Evolutionary conservation across 2,329 filamentous ascomycete species (phyloP), one percentile per base, ranked within the genome.

Genomic region (Coniochaeta sp.): DNA sequence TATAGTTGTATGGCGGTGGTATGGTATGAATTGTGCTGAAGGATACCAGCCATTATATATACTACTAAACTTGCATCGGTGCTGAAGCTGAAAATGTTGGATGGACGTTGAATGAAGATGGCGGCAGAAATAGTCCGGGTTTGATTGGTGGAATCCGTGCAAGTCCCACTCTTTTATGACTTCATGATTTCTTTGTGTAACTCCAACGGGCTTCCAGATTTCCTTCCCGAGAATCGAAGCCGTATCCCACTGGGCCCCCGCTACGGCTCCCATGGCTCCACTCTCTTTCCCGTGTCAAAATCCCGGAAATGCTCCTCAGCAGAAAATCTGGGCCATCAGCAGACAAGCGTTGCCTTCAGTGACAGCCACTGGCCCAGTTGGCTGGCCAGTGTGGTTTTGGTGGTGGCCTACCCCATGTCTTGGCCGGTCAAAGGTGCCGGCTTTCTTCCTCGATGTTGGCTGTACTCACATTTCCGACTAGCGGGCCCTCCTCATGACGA

Each of bases 241-340:
- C 45, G 45, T 48, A 3, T 6, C 28, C n/a, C 28, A 42, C 8
- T 28, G 1, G 26, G 24, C 16, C 42, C 45, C 45, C 42, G 24
- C 42, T 46, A 46, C 42, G 26, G 45, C 45, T 20, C 28, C 30
- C 24, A 48, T 4, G n/a, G 20, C 24, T 22, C 45, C 45, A 48
- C 45, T 48, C 45, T 18, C 27, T 30, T 48, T 48, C 26, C 45
- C 45, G 45, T 48, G 26, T 48, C 45, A 18, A 48, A 28, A 14
- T 48, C 45, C 45, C 45, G 45, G 45, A 6, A 14, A 13, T 42
- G 5, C 38, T 42, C 38, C 20, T 26, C 20, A 24, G 20, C 20
- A 24, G n/a, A n/a, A 42, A 42, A 22, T 42, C 22, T 42, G 38
- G 38, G 26, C 42, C 45, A 31, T 28, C 45, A 28, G 45, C 45